Evolutionary conservation across 768 basidiomycete species (phyloP).

Genomic region (Harrya chromipes): DNA sequence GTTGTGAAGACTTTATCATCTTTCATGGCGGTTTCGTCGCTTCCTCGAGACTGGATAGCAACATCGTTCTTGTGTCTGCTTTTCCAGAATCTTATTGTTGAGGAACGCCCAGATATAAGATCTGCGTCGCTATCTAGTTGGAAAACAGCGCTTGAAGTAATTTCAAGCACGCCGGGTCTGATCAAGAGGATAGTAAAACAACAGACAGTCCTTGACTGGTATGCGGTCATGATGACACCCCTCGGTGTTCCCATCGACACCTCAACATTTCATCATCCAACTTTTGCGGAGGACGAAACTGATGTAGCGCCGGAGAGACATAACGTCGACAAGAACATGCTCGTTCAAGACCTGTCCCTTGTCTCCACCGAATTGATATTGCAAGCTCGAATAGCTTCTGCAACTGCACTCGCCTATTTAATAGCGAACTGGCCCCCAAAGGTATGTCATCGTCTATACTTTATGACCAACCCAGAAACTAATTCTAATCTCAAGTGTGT

Average conservation of each 20-base stretch:
- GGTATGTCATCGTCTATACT: slow-evolving; percentile 33
- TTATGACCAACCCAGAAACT: not conserved
- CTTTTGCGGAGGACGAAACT: slow-evolving; percentile 44
- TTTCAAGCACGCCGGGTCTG: slow-evolving; percentile 44
- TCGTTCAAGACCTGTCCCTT: slow-evolving; percentile 84
- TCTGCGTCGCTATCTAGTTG: slow-evolving; percentile 70
- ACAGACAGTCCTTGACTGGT: slow-evolving; percentile 76
- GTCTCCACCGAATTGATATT: slow-evolving; percentile 73
- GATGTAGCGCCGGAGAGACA: slow-evolving; percentile 60
- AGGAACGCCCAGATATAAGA: slow-evolving; percentile 85
- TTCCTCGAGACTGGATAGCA: slow-evolving; percentile 79
- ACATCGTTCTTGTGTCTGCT: slow-evolving; percentile 76
- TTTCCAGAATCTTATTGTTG: slow-evolving; percentile 91
- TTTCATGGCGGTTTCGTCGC: slow-evolving; percentile 75
- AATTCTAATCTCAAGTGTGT: slow-evolving; percentile 33
- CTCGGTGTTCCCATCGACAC: slow-evolving; percentile 76
- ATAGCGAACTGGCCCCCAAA: slow-evolving; percentile 64
- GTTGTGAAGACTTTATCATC: slow-evolving; percentile 86
- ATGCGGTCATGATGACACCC: slow-evolving; percentile 84
- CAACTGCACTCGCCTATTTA: slow-evolving; percentile 71
- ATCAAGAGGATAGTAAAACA: slow-evolving; percentile 55
- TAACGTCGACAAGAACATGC: slow-evolving; percentile 96
- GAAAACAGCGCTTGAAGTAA: slow-evolving; percentile 61
- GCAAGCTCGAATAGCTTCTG: slow-evolving; percentile 74
- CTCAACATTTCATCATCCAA: slow-evolving; percentile 63